Evolutionary conservation across 305 asterid species (phyloP).

Genomic region (Fraxinus ornus): DNA sequence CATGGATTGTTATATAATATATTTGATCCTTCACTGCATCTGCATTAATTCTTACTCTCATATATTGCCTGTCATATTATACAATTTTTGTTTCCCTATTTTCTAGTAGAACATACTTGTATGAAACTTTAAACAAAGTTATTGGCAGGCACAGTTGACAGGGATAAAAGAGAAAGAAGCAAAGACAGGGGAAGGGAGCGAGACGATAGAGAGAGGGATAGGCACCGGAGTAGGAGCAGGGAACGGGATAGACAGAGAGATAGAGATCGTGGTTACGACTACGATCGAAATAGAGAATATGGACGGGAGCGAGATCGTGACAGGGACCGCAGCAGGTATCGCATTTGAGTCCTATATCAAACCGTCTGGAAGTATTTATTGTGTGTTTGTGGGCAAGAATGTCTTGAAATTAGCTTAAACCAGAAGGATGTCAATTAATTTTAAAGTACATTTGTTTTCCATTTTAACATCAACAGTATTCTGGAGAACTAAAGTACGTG

Average conservation of each 20-base stretch:
- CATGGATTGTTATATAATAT: not conserved
- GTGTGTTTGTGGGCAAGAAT: constrained; percentile 5
- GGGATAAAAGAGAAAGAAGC: constrained; percentile 65
- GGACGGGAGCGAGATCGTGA: constrained; percentile 64
- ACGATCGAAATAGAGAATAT: constrained; percentile 65
- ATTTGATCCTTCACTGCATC: not conserved
- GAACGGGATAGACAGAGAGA: constrained; percentile 71
- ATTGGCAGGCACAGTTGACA: constrained; percentile 48
- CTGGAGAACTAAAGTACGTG: not conserved
- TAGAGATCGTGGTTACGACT: constrained; percentile 59
- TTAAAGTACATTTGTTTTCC: not conserved
- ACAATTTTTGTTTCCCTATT: not conserved
- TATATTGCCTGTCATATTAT: not conserved
- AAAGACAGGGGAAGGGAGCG: constrained; percentile 70
- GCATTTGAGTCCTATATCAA: constrained; percentile 26
- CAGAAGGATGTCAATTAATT: not conserved
- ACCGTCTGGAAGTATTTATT: not conserved
- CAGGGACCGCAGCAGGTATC: constrained; percentile 67
- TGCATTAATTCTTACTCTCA: not conserved
- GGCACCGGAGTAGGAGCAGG: constrained; percentile 69
- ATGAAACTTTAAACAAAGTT: constrained; percentile 6
- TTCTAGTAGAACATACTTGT: not conserved
- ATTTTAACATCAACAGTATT: not conserved
- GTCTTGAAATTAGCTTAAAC: constrained; percentile 5
- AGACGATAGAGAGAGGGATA: constrained; percentile 58